Conservation (phyloP, 805 yeast genomes). For the Wickerhamomyces ciferrii region DNA sequence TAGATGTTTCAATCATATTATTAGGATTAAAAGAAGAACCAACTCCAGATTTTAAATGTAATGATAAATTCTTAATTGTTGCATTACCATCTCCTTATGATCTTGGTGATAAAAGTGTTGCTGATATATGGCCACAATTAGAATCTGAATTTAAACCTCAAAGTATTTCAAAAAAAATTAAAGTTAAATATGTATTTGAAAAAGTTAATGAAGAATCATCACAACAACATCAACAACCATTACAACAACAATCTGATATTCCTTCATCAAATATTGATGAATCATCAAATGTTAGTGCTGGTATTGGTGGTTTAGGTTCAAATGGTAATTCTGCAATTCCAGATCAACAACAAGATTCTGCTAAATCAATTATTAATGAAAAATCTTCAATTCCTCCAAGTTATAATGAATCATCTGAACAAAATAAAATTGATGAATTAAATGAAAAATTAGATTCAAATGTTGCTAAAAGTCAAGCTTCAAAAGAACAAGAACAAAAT, state of each 20-base stretch:
- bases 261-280: slow-evolving; percentile 14
- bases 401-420: slow-evolving; percentile 29
- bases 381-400: not conserved
- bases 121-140: slow-evolving; percentile 72
- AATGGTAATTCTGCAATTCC: slow-evolving; percentile 8
- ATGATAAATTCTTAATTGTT: slow-evolving; percentile 89
- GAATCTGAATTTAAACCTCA: slow-evolving; percentile 52
- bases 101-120: slow-evolving; percentile 50
- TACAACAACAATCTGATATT: slow-evolving; percentile 3
- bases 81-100: slow-evolving; percentile 70
- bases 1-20: slow-evolving; percentile 75
- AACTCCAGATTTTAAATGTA: slow-evolving; percentile 66
- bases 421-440: slow-evolving; percentile 36
- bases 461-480: slow-evolving; percentile 21
- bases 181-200: slow-evolving; percentile 46
- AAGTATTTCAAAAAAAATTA: slow-evolving; percentile 59
- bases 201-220: not conserved
- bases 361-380: slow-evolving; percentile 9
- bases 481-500: not conserved
- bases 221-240: not conserved
- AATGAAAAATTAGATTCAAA: slow-evolving; percentile 40
- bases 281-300: slow-evolving; percentile 15
- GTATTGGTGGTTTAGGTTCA: slow-evolving; percentile 14
- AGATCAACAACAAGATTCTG: slow-evolving; percentile 10
- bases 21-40: slow-evolving; percentile 82